Percentiles rank a stretch among this genome's conserved stretches.
Conservation (phyloP, 2,329 filamentous ascomycete species). For the Juglanconis sp. region DNA sequence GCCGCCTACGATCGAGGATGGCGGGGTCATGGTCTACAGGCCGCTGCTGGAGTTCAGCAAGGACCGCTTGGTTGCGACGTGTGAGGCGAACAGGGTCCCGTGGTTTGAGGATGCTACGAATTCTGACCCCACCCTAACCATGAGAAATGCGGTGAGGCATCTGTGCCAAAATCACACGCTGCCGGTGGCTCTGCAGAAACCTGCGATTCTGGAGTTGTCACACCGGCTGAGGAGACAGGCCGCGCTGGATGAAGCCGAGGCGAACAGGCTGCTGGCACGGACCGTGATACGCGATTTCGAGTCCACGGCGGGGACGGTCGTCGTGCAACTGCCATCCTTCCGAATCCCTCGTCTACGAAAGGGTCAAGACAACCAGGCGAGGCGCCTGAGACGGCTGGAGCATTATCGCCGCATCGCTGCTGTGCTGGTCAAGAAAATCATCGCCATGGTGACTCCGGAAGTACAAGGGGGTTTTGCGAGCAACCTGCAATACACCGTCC, state of each 20-base stretch:
- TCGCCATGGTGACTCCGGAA: slow-evolving; percentile 50
- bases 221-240: slow-evolving; percentile 45
- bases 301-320: slow-evolving; percentile 44
- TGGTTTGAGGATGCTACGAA: slow-evolving; percentile 92
- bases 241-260: slow-evolving; percentile 46
- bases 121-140: slow-evolving; percentile 68
- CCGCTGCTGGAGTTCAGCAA: slow-evolving; percentile 72
- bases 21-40: slow-evolving; percentile 64
- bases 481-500: slow-evolving; percentile 43
- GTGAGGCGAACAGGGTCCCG: slow-evolving; percentile 59
- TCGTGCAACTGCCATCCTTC: slow-evolving; percentile 43
- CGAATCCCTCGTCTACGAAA: slow-evolving; percentile 19
- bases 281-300: slow-evolving; percentile 47
- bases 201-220: slow-evolving; percentile 60
- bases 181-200: slow-evolving; percentile 66
- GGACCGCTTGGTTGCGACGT: slow-evolving; percentile 70
- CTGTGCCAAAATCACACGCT: slow-evolving; percentile 57
- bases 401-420: slow-evolving; percentile 44
- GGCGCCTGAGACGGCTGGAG: slow-evolving; percentile 27
- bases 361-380: slow-evolving; percentile 19
- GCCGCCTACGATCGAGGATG: slow-evolving; percentile 51
- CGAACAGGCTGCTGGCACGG: slow-evolving; percentile 50
- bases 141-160: slow-evolving; percentile 76
- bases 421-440: slow-evolving; percentile 44
- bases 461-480: slow-evolving; percentile 37